Percentiles rank a stretch among this genome's conserved stretches.
phyloP scores from a whole-genome alignment of 1,284 basidiomycete genomes.

The Rhodotorula sp. region DNA sequence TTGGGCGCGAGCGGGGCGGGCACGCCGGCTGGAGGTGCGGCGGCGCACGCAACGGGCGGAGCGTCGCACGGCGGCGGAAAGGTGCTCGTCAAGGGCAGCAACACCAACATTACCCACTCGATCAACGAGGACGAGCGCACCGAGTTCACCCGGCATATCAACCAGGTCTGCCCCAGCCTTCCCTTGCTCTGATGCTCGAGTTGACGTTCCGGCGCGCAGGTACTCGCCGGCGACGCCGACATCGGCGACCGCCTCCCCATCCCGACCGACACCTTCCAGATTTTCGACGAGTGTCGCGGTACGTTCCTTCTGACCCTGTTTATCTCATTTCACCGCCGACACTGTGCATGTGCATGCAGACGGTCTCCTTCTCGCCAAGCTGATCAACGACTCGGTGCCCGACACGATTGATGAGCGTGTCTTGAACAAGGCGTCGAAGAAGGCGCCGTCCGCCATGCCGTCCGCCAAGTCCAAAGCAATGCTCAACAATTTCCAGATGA shows the following conservation, averaged over 20 bases:
- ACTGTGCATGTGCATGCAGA: conserved; percentile 56
- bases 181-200: neutral
- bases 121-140: conserved; percentile 96
- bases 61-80: conserved; percentile 64
- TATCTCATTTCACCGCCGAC: neutral
- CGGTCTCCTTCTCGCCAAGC: conserved; percentile 93
- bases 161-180: conserved; percentile 61
- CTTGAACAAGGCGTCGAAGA: conserved; percentile 82
- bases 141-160: conserved; percentile 98
- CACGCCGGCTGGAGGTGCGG: neutral
- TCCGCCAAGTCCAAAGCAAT: conserved; percentile 41
- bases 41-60: conserved; percentile 31
- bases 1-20: conserved; percentile 19
- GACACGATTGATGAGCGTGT: conserved; percentile 99
- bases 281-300: conserved; percentile 91
- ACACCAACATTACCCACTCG: conserved; percentile 94
- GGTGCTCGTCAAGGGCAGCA: conserved; percentile 91
- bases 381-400: conserved; percentile 98
- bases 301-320: conserved; percentile 21
- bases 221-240: conserved; percentile 86
- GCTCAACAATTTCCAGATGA: conserved; percentile 95
- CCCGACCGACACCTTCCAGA: conserved; percentile 96
- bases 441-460: conserved; percentile 35
- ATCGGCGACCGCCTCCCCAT: conserved; percentile 83
- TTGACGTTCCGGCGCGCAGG: conserved; percentile 56